phyloP scores from a whole-genome alignment of 352 stramenopile genomes.

The Globisporangium barbulae region DNA sequence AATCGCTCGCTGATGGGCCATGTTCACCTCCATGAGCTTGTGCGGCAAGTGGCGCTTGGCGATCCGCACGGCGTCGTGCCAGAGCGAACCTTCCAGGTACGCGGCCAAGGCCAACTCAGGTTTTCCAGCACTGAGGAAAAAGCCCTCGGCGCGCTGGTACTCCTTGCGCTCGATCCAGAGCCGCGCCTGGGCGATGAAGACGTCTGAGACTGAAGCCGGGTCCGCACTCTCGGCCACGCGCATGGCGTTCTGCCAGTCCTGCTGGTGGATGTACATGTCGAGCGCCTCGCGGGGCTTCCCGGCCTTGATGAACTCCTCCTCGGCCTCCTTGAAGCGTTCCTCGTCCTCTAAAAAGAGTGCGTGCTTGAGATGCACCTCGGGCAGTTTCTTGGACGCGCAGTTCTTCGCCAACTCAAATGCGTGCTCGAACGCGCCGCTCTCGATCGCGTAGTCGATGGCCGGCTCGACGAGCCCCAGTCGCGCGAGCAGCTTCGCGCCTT shows the following conservation, averaged over 20 bases:
- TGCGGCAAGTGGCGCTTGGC: slow-evolving; percentile 90
- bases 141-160: slow-evolving; percentile 77
- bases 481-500: slow-evolving; percentile 89
- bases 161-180: slow-evolving; percentile 86
- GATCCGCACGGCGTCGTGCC: slow-evolving; percentile 87
- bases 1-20: slow-evolving; percentile 76
- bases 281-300: slow-evolving; percentile 92
- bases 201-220: slow-evolving; percentile 82
- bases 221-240: slow-evolving; percentile 90
- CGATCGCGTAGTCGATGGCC: slow-evolving; percentile 93
- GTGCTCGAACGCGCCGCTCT: slow-evolving; percentile 90
- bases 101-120: slow-evolving; percentile 87
- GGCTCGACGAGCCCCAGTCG: slow-evolving; percentile 90
- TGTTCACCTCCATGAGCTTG: slow-evolving; percentile 90
- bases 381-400: slow-evolving; percentile 84
- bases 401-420: slow-evolving; percentile 90
- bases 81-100: slow-evolving; percentile 86
- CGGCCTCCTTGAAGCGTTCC: slow-evolving; percentile 91
- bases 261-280: slow-evolving; percentile 96
- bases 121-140: slow-evolving; percentile 91
- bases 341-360: slow-evolving; percentile 93
- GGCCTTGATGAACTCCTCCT: slow-evolving; percentile 91
- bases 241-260: slow-evolving; percentile 91
- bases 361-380: slow-evolving; percentile 92
- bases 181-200: slow-evolving; percentile 90